Evolutionary conservation across 2,329 filamentous ascomycete genomes (phyloP).

Genomic region (Drechslera avenae): DNA sequence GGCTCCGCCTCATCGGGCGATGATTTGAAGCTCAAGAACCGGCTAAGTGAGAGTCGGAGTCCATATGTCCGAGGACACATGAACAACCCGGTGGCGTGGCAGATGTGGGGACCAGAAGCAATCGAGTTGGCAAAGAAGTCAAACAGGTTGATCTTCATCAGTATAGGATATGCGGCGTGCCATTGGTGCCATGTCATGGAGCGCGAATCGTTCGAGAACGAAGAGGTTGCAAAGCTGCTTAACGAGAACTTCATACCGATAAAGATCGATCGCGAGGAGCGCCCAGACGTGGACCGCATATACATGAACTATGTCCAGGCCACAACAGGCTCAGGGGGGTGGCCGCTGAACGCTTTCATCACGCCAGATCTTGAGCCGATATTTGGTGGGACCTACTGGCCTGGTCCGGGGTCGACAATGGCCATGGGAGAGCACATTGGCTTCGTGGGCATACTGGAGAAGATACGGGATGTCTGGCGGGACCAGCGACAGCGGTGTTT

Average conservation of each 20-base stretch:
- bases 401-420: constrained; percentile 69
- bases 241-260: constrained; percentile 90
- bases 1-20: constrained; percentile 21
- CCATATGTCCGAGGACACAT: constrained; percentile 76
- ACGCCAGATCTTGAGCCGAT: constrained; percentile 92
- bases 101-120: constrained; percentile 79
- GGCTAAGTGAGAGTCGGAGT: constrained; percentile 65
- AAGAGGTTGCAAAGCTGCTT: constrained; percentile 77
- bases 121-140: constrained; percentile 76
- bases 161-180: constrained; percentile 93
- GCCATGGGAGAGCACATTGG: constrained; percentile 64
- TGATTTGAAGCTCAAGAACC: constrained; percentile 57
- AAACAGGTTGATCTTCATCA: constrained; percentile 89
- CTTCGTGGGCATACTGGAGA: constrained; percentile 81
- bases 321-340: constrained; percentile 85
- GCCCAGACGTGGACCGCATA: constrained; percentile 90
- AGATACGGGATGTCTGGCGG: constrained; percentile 75
- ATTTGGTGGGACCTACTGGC: constrained; percentile 96
- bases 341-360: constrained; percentile 96
- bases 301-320: constrained; percentile 99
- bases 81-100: constrained; percentile 87
- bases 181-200: constrained; percentile 94
- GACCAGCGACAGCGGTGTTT: constrained; percentile 84
- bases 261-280: constrained; percentile 90
- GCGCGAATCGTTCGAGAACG: constrained; percentile 86